Conservation (phyloP, 345 rosid species). For the Eucalyptus curtisii region DNA sequence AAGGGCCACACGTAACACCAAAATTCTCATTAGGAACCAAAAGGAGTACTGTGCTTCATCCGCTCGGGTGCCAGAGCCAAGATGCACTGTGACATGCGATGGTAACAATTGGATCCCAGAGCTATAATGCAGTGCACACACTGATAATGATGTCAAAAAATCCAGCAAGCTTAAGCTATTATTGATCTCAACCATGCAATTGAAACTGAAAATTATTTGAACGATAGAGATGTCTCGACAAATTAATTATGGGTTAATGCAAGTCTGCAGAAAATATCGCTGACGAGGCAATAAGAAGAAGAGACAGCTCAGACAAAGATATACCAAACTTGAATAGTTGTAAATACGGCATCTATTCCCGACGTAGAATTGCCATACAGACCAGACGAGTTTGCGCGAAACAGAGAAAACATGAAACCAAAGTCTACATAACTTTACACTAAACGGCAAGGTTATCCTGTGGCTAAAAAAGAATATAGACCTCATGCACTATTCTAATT, state of each 20-base stretch:
- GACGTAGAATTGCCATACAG: background rate
- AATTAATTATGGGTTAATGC: background rate
- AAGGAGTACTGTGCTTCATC: background rate
- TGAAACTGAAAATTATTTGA: background rate
- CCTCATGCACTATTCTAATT: background rate
- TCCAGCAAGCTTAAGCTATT: background rate
- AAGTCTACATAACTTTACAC: background rate
- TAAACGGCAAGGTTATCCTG: background rate
- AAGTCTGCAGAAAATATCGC: background rate
- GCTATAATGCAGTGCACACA: background rate
- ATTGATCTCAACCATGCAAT: background rate
- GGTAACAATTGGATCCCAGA: background rate
- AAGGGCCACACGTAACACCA: background rate
- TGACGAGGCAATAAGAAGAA: background rate
- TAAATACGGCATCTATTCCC: background rate
- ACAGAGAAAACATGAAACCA: background rate
- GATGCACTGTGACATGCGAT: background rate
- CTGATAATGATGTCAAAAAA: background rate
- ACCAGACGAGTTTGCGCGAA: background rate
- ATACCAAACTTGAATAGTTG: background rate
- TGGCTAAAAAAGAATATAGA: background rate
- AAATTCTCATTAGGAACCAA: background rate
- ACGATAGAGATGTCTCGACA: background rate
- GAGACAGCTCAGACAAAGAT: background rate
- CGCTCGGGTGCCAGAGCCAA: background rate